phyloP scores from a whole-genome alignment of 345 rosid genomes.

The Eucalyptus decipiens region DNA sequence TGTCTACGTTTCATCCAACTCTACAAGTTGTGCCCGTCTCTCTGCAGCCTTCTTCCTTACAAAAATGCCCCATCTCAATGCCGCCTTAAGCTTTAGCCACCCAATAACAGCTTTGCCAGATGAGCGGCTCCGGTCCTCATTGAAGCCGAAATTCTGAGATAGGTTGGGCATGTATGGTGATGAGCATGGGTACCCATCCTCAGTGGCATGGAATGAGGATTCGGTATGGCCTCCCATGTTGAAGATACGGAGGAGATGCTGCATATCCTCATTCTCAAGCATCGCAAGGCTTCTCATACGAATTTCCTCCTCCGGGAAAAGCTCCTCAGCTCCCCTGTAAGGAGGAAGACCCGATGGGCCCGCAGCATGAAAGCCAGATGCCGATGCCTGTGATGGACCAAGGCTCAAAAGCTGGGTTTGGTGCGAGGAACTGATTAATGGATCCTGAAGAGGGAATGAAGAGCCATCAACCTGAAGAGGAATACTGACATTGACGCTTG shows the following conservation, averaged over 20 bases:
- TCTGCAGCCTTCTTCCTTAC: conserved; percentile 86
- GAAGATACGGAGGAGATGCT: conserved; percentile 61
- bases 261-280: conserved; percentile 95
- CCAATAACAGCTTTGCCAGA: conserved; percentile 87
- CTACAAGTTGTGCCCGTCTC: conserved; percentile 79
- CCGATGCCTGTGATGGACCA: conserved; percentile 21
- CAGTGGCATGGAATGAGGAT: conserved; percentile 25
- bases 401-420: conserved; percentile 22
- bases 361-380: conserved; percentile 20
- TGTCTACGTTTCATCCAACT: conserved; percentile 38
- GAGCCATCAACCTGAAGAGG: conserved; percentile 34
- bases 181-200: conserved; percentile 39
- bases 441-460: conserved; percentile 41
- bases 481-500: conserved; percentile 23
- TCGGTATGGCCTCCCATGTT: conserved; percentile 55
- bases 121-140: conserved; percentile 39
- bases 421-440: conserved; percentile 5
- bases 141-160: conserved; percentile 26
- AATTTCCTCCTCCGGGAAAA: conserved; percentile 79
- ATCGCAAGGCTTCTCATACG: conserved; percentile 70
- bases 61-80: conserved; percentile 96
- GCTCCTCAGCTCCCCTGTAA: conserved; percentile 36
- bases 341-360: conserved; percentile 28
- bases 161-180: conserved; percentile 23
- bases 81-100: conserved; percentile 98